phyloP scores from a whole-genome alignment of 768 basidiomycete genomes.

The Sarcodon sp. region DNA sequence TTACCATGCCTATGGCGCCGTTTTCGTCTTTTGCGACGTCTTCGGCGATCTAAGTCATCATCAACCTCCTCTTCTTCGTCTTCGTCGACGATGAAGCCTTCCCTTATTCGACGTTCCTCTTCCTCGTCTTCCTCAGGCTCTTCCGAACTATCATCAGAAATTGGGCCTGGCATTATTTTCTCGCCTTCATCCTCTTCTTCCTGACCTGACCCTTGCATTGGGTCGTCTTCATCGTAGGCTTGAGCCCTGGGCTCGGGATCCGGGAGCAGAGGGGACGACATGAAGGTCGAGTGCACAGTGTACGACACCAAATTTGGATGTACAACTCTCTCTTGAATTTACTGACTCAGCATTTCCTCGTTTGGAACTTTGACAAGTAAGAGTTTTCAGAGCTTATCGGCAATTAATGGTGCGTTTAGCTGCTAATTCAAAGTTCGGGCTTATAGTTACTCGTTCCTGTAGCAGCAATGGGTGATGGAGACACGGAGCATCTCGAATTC shows the following conservation, averaged over 20 bases:
- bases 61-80: constrained; percentile 79
- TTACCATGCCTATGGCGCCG: constrained; percentile 54
- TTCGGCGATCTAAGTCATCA: constrained; percentile 42
- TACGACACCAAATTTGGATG: neutral
- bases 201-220: constrained; percentile 39
- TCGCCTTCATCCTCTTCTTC: constrained; percentile 40
- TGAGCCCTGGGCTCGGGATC: constrained; percentile 19
- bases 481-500: constrained; percentile 21
- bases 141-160: constrained; percentile 76
- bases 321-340: neutral
- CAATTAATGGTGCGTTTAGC: too few relatives aligned
- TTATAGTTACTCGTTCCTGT: too few relatives aligned
- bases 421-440: too few relatives aligned
- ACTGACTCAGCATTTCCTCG: neutral
- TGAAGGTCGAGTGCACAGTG: constrained; percentile 6
- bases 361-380: too few relatives aligned
- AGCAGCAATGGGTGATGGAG: neutral
- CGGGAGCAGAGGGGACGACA: constrained; percentile 27
- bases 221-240: constrained; percentile 34
- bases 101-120: constrained; percentile 63
- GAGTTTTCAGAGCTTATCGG: too few relatives aligned
- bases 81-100: constrained; percentile 89
- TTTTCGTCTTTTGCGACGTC: constrained; percentile 46
- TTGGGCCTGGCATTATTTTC: constrained; percentile 31
- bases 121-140: constrained; percentile 89